phyloP scores from a whole-genome alignment of 2,329 filamentous ascomycete species.

The Calcarisporium arbuscula region DNA sequence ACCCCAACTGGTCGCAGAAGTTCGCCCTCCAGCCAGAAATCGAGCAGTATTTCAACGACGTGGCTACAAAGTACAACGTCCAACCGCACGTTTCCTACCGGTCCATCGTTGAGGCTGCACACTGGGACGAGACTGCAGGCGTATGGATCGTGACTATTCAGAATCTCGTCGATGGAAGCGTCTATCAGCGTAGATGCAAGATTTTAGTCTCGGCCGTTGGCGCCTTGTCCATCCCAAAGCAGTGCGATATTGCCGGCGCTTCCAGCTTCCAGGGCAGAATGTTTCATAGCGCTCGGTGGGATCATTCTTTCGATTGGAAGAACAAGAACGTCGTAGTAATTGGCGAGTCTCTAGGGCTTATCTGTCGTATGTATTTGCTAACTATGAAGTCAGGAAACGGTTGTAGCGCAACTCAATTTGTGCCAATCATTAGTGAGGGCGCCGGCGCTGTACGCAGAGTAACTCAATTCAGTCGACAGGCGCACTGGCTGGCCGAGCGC shows the following conservation, averaged over 20 bases:
- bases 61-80: constrained; percentile 15
- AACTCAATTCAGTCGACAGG: constrained; percentile 42
- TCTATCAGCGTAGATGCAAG: constrained; percentile 6
- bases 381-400: constrained; percentile 15
- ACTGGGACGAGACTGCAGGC: constrained; percentile 14
- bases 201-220: constrained; percentile 20
- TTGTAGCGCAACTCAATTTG: constrained; percentile 19
- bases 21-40: constrained; percentile 21
- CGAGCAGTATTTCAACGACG: constrained; percentile 14
- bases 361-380: neutral
- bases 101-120: constrained; percentile 14
- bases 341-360: constrained; percentile 5
- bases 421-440: constrained; percentile 16
- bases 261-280: constrained; percentile 13
- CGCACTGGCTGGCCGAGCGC: constrained; percentile 36
- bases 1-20: constrained; percentile 19
- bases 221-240: constrained; percentile 14
- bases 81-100: constrained; percentile 13
- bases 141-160: constrained; percentile 14
- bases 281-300: constrained; percentile 20
- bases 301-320: constrained; percentile 19
- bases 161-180: constrained; percentile 8
- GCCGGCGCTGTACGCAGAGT: constrained; percentile 26
- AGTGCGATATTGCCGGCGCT: constrained; percentile 15
- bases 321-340: constrained; percentile 16